Evolutionary conservation across 148 eudicot genomes (phyloP).

Genomic region (Fagopyrum tataricum): DNA sequence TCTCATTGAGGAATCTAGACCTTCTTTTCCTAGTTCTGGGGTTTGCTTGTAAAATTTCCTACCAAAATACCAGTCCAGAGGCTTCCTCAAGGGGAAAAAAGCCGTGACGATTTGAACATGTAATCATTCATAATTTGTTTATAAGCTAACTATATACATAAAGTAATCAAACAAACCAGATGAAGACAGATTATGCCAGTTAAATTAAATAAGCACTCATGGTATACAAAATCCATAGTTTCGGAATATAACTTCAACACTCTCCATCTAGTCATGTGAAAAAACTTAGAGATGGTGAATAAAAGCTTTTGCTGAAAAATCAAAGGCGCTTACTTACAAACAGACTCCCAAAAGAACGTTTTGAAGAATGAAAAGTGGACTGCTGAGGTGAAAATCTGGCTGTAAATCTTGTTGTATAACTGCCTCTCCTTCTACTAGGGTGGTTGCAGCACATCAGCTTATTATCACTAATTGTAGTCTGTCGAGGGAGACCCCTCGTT

Average conservation of each 20-base stretch:
- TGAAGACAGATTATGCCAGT: neutral
- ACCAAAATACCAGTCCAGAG: neutral
- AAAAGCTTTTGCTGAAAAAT: neutral
- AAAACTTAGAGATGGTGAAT: neutral
- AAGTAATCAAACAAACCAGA: neutral
- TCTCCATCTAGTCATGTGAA: neutral
- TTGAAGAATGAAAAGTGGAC: slow-evolving; percentile 41
- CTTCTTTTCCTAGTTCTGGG: neutral
- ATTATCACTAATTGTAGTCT: slow-evolving; percentile 16
- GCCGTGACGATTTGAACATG: neutral
- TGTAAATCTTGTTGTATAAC: slow-evolving; percentile 27
- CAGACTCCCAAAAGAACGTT: slow-evolving; percentile 25
- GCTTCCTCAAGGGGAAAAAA: neutral
- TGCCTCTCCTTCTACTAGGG: slow-evolving; percentile 30
- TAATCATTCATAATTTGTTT: neutral
- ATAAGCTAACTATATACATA: neutral
- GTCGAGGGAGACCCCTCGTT: slow-evolving; percentile 18
- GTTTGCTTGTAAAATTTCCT: neutral
- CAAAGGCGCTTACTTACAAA: slow-evolving; percentile 47
- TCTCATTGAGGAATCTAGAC: neutral
- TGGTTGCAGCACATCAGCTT: slow-evolving; percentile 33
- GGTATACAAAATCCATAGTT: neutral
- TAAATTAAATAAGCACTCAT: neutral
- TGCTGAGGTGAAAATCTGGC: slow-evolving; percentile 48
- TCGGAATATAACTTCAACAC: neutral